phyloP scores from a whole-genome alignment of 495 filamentous ascomycete species.

The Aspergillus carlsbadensis region DNA sequence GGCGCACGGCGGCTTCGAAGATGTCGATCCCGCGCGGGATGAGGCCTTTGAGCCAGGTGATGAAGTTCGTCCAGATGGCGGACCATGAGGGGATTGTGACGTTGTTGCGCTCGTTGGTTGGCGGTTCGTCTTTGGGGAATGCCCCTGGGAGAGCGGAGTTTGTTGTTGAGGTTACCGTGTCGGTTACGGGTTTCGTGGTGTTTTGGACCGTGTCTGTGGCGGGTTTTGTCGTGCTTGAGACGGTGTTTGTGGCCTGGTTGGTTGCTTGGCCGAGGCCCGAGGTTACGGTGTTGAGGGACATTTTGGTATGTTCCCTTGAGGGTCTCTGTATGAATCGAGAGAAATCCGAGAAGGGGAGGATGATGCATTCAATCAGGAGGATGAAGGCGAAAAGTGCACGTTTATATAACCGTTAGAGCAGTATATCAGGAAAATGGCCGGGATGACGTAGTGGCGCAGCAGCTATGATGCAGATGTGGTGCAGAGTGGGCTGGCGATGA shows the following conservation, averaged over 20 bases:
- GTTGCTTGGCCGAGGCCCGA: neutral
- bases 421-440: no score
- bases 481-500: no score
- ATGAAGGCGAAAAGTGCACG: no score
- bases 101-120: neutral
- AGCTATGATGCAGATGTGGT: no score
- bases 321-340: no score
- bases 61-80: neutral
- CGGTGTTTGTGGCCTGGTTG: neutral
- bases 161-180: neutral
- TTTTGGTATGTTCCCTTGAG: neutral
- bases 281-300: constrained; percentile 2
- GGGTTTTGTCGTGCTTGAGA: neutral
- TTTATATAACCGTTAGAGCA: no score
- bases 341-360: no score
- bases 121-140: neutral
- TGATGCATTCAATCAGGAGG: no score
- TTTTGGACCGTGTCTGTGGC: neutral
- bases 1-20: constrained; percentile 28
- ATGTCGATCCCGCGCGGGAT: constrained; percentile 27
- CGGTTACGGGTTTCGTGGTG: neutral
- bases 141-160: neutral
- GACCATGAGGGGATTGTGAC: neutral
- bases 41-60: neutral
- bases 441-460: no score